Evolutionary conservation across 352 stramenopile species (phyloP), one percentile per base, ranked within the genome.

Genomic region (Phytopythium vexans): DNA sequence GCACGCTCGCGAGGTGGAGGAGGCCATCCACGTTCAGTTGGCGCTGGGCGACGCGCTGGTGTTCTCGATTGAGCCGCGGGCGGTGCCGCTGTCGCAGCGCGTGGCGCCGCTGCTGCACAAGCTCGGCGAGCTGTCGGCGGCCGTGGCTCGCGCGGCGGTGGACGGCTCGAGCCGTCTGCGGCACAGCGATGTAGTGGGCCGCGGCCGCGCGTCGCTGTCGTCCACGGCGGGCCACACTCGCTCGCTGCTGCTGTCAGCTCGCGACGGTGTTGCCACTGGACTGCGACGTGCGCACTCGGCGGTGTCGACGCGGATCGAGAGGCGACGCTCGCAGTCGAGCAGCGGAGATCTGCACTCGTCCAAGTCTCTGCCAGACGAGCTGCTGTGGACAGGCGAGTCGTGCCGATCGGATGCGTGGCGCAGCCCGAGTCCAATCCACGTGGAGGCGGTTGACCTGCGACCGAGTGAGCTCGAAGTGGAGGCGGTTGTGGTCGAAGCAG

Each of bases 11-110:
- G 82, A 92, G 58, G 68, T 89, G 36, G 43, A 54, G 14, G 82
- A 92, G 38, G 82, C 82, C 9, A 70, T 68, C 15, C 72, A 68
- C 42, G 74, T 89, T 39, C 67, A 82, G 42, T 43, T 74, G 8
- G 54, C 60, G 7, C 64, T 78, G 37, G 64, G 76, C 33, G 55
- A 54, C 37, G 63, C 36, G n/a, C 56, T 91, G 58, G 77, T 82
- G 52, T 85, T 92, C 54, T 77, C 61, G 55, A 67, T 92, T 3
- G 62, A 86, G 11, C 58, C 78, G 21, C 62, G 62, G 15, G 54
- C 69, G 35, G 52, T 73, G 39, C 65, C 62, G 21, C 47, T 87
- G 8, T 77, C 77, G 39, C 64, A 84, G 10, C 74, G 81, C 27
- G 55, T 87, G 33, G 68, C 68, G 3, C 72, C 78, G 1, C 56